Conservation (phyloP, 2,329 filamentous ascomycete species). For the Niveomyces coronatus region DNA sequence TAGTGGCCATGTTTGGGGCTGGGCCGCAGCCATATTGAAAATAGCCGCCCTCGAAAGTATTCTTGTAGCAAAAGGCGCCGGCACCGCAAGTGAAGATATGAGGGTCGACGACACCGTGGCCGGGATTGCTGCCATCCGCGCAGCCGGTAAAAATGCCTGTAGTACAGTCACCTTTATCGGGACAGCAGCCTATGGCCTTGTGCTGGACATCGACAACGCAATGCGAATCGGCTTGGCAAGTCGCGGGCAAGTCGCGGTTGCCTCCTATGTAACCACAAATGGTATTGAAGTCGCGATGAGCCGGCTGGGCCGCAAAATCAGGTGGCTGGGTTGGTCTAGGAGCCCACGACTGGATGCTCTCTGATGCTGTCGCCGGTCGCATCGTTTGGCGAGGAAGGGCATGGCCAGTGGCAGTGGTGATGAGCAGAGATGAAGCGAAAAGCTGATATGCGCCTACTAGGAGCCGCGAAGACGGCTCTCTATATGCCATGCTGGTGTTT, state of each 20-base stretch:
- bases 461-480: not conserved
- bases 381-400: constrained; percentile 24
- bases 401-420: constrained; percentile 18
- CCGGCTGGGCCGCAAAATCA: constrained; percentile 23
- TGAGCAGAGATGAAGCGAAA: constrained; percentile 19
- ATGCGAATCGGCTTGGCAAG: constrained; percentile 47
- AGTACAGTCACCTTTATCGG: constrained; percentile 39
- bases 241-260: constrained; percentile 40
- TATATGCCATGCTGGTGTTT: not conserved
- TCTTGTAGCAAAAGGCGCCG: constrained; percentile 42
- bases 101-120: constrained; percentile 42
- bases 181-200: constrained; percentile 46
- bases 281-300: constrained; percentile 38
- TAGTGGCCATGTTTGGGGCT: constrained; percentile 36
- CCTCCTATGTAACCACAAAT: constrained; percentile 49
- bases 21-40: constrained; percentile 47
- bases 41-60: constrained; percentile 43
- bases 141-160: constrained; percentile 48
- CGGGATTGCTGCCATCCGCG: constrained; percentile 39
- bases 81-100: constrained; percentile 47
- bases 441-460: not conserved
- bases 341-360: constrained; percentile 24
- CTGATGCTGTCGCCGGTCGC: constrained; percentile 17
- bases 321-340: constrained; percentile 31
- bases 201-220: constrained; percentile 43